phyloP scores from a whole-genome alignment of 2,329 filamentous ascomycete genomes.

The Calcarisporium arbuscula region DNA sequence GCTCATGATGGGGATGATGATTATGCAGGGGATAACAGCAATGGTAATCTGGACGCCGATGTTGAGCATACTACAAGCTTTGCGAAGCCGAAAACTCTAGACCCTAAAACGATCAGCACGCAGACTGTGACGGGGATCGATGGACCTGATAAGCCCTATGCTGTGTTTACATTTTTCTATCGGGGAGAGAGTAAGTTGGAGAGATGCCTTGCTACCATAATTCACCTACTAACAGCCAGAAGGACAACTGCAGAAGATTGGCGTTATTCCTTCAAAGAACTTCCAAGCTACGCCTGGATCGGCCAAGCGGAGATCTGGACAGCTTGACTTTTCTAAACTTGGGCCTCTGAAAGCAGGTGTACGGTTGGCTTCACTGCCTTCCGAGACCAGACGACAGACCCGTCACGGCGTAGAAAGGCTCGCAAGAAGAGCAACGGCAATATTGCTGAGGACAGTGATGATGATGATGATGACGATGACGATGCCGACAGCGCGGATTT shows the following conservation, averaged over 20 bases:
- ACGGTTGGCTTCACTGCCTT: slow-evolving; percentile 88
- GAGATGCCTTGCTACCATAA: not conserved
- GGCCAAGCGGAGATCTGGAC: slow-evolving; percentile 73
- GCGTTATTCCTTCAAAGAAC: slow-evolving; percentile 67
- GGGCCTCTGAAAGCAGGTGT: slow-evolving; percentile 76
- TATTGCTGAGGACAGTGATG: slow-evolving; percentile 67
- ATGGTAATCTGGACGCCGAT: slow-evolving; percentile 64
- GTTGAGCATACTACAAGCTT: slow-evolving; percentile 97
- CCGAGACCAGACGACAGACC: slow-evolving; percentile 60
- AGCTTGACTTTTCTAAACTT: slow-evolving; percentile 78
- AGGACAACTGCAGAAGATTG: slow-evolving; percentile 97
- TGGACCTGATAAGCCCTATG: slow-evolving; percentile 91
- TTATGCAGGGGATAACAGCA: slow-evolving; percentile 44
- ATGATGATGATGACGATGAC: slow-evolving; percentile 66
- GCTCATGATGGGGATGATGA: slow-evolving; percentile 92
- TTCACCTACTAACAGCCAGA: not conserved
- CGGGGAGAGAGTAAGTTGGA: slow-evolving; percentile 73
- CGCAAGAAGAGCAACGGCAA: slow-evolving; percentile 60
- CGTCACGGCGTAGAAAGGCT: slow-evolving; percentile 47
- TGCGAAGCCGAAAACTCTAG: slow-evolving; percentile 89
- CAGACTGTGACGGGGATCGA: slow-evolving; percentile 99
- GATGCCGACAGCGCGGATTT: slow-evolving; percentile 53
- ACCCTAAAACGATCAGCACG: slow-evolving; percentile 95
- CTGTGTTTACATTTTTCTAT: slow-evolving; percentile 96
- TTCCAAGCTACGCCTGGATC: slow-evolving; percentile 54